Conservation (phyloP, 164 flowering plant genomes). For the Platanus orientalis region DNA sequence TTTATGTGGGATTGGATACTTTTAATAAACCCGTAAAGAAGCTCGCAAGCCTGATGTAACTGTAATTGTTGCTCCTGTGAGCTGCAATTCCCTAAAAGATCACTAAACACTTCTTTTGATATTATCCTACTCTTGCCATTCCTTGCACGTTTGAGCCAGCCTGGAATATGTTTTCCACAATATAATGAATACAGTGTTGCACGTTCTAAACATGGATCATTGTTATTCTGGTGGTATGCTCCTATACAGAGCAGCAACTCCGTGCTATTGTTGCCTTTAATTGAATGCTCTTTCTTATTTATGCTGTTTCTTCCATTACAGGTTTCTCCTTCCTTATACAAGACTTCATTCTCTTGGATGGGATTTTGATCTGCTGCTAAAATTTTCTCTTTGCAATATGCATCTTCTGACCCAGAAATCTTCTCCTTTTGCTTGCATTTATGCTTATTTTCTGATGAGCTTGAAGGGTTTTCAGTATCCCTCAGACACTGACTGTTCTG, state of each 20-base stretch:
- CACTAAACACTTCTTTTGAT: constrained; percentile 76
- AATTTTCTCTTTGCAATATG: constrained; percentile 38
- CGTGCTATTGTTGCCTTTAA: constrained; percentile 15
- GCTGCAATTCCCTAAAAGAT: constrained; percentile 54
- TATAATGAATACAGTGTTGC: constrained; percentile 67
- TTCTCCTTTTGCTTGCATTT: constrained; percentile 59
- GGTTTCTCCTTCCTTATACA: constrained; percentile 24
- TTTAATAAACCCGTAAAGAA: constrained; percentile 72
- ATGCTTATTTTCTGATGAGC: constrained; percentile 32
- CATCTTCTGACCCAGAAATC: constrained; percentile 23
- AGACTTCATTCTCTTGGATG: constrained; percentile 30
- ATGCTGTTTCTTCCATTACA: constrained; percentile 22
- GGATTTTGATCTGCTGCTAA: constrained; percentile 34
- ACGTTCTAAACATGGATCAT: constrained; percentile 49
- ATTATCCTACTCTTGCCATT: constrained; percentile 86
- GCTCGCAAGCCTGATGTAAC: constrained; percentile 84
- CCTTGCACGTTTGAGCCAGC: constrained; percentile 93
- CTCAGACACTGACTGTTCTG: constrained; percentile 14
- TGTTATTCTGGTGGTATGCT: constrained; percentile 27
- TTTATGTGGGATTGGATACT: constrained; percentile 62
- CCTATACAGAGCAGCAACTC: constrained; percentile 56
- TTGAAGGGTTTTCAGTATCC: constrained; percentile 19
- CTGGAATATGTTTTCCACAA: constrained; percentile 88
- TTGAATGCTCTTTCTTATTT: constrained; percentile 26
- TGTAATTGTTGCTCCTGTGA: constrained; percentile 56